phyloP scores from a whole-genome alignment of 1,284 basidiomycete genomes.

The Tremellales sp. region DNA sequence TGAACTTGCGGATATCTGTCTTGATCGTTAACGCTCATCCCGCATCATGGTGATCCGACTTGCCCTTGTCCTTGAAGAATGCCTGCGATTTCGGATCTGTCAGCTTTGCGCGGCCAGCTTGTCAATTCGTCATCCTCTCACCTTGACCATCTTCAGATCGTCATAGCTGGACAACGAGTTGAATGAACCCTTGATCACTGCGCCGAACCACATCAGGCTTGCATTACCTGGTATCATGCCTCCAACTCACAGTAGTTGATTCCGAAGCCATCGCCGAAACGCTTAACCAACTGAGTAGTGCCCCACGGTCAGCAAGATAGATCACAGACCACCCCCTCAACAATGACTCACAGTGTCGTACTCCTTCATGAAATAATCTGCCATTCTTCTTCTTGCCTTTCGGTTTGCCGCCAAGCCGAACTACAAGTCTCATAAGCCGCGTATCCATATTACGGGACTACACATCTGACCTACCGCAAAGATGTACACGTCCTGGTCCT shows the following conservation, averaged over 20 bases:
- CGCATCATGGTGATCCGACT: slow-evolving; percentile 9
- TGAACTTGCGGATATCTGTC: slow-evolving; percentile 49
- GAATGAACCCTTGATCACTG: slow-evolving; percentile 56
- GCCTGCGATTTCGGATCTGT: slow-evolving; percentile 56
- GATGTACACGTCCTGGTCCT: slow-evolving; percentile 63
- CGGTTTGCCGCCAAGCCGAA: slow-evolving; percentile 46
- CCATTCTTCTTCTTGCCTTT: slow-evolving; percentile 35
- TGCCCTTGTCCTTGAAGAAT: slow-evolving; percentile 59
- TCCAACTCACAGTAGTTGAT: slow-evolving; percentile 37
- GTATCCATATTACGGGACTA: neutral
- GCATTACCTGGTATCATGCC: slow-evolving; percentile 24
- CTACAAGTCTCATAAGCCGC: slow-evolving; percentile 49
- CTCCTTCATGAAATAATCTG: slow-evolving; percentile 56
- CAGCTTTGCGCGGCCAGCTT: neutral
- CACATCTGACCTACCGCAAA: slow-evolving; percentile 34
- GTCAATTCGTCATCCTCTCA: neutral
- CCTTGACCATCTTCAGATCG: slow-evolving; percentile 63
- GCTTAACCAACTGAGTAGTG: slow-evolving; percentile 61
- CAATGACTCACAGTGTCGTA: slow-evolving; percentile 57
- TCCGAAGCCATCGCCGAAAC: slow-evolving; percentile 66
- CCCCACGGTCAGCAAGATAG: neutral
- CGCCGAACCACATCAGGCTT: slow-evolving; percentile 29
- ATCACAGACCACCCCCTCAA: slow-evolving; percentile 1
- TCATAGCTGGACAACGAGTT: slow-evolving; percentile 60
- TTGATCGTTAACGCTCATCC: neutral